These are phyloP conservation scores for Ehretia macrophylla DNA, from an alignment of 257 asterid genomes.

Conservation along the genomic window DNA sequence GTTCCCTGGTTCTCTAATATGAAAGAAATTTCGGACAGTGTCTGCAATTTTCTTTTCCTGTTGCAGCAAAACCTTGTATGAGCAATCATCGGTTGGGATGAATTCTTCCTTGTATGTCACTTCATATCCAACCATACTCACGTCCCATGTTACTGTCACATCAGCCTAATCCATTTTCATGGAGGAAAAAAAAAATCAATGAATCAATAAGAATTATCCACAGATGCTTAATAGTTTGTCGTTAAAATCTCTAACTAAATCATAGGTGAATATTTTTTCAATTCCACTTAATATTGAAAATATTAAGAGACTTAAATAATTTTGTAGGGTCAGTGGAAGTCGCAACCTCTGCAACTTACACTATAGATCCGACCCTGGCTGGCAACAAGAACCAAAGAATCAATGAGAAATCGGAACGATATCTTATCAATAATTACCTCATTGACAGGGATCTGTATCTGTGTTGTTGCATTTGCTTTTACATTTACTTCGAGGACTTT, in stretches of 20 bases:
- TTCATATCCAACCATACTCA: constrained; percentile 60
- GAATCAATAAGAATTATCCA: not conserved
- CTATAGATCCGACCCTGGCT: no score
- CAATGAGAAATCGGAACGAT: no score
- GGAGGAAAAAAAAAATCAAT: not conserved
- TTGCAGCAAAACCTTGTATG: constrained; percentile 68
- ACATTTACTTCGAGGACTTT: constrained; percentile 58
- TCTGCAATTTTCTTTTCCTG: constrained; percentile 53
- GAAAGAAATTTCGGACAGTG: constrained; percentile 47
- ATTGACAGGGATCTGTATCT: constrained; percentile 48
- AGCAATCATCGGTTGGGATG: constrained; percentile 77
- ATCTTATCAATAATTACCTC: constrained; percentile 35
- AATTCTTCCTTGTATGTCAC: constrained; percentile 74
- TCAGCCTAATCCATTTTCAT: constrained; percentile 37
- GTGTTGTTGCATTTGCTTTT: constrained; percentile 31
- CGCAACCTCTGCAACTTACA: no score
- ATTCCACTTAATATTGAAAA: no score
- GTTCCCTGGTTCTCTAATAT: constrained; percentile 78
- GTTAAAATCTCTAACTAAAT: not conserved
- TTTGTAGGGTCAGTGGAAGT: no score
- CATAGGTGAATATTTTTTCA: no score
- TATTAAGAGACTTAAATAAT: no score
- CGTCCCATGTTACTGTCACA: constrained; percentile 67
- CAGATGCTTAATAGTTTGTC: not conserved
- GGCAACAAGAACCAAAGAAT: no score